Percentiles rank a stretch among this genome's conserved stretches.
Evolutionary conservation across 108 stramenopile genomes (phyloP).

Genomic region (Fragilariopsis cylindrus): DNA sequence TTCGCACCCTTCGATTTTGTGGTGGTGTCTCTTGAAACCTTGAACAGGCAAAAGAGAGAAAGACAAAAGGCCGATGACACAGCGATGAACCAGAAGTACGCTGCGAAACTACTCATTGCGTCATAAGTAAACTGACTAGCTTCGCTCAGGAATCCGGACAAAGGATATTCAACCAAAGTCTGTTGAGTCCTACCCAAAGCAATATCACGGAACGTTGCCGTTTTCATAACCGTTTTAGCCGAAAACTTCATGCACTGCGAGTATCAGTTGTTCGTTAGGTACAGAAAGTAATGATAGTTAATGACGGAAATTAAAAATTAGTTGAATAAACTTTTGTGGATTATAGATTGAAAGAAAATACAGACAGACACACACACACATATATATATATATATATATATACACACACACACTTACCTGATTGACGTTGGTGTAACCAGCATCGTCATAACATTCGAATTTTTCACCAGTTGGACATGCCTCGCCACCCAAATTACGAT

Average conservation of each 20-base stretch:
- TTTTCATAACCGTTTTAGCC: conserved; percentile 60
- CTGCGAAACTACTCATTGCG: background rate
- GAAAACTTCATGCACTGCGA: conserved; percentile 68
- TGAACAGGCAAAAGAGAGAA: background rate
- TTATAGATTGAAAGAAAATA: background rate
- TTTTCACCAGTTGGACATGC: conserved; percentile 21
- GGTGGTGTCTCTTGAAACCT: conserved; percentile 14
- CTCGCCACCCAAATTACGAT: conserved; percentile 34
- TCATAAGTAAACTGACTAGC: background rate
- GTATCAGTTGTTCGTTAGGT: background rate
- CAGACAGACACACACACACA: background rate
- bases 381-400: background rate
- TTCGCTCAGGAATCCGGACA: conserved; percentile 42
- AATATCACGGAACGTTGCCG: conserved; percentile 58
- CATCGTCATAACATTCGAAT: conserved; percentile 59
- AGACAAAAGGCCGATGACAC: background rate
- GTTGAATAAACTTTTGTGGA: background rate
- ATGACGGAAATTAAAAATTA: conserved; percentile 2
- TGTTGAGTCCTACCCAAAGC: conserved; percentile 42
- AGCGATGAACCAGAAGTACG: background rate
- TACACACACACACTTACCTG: conserved; percentile 22
- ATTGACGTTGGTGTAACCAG: conserved; percentile 60
- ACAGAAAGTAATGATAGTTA: conserved; percentile 15
- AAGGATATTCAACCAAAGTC: conserved; percentile 36
- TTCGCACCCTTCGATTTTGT: background rate